A percentile compares a stretch with the other conserved stretches of the same genome.
These are phyloP conservation scores for Crithidia fasciculata DNA, from an alignment of 208 protist genomes.

Conservation along the genomic window DNA sequence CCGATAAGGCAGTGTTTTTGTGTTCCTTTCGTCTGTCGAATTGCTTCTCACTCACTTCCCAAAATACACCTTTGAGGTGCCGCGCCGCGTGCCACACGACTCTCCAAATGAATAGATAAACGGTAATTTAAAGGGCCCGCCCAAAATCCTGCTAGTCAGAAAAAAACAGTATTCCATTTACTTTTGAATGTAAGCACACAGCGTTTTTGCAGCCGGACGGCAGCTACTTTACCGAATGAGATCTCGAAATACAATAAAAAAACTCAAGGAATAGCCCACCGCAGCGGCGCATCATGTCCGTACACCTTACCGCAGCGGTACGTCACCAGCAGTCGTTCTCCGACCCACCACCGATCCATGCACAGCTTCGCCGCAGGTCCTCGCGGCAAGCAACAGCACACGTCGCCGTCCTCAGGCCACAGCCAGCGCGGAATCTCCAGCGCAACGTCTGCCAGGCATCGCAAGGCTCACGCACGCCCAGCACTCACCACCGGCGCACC, in stretches of 20 bases:
- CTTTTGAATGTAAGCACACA: too few species aligned
- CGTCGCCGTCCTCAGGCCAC: slow-evolving; percentile 15
- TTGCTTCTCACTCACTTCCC: too few species aligned
- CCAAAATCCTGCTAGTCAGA: too few species aligned
- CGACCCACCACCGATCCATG: slow-evolving; percentile 43
- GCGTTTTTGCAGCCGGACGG: too few species aligned
- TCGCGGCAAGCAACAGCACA: slow-evolving; percentile 31
- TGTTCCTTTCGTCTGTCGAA: too few species aligned
- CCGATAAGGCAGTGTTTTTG: too few species aligned
- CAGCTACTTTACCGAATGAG: too few species aligned
- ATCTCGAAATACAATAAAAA: background rate
- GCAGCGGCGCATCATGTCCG: slow-evolving; percentile 38
- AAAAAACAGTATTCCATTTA: too few species aligned
- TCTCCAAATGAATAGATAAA: too few species aligned
- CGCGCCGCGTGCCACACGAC: too few species aligned
- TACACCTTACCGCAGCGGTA: slow-evolving; percentile 44
- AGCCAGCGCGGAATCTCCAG: slow-evolving; percentile 44
- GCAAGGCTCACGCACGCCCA: slow-evolving; percentile 9
- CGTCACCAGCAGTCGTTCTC: slow-evolving; percentile 46
- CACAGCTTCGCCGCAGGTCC: slow-evolving; percentile 30
- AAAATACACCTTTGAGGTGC: too few species aligned
- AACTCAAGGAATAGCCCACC: slow-evolving; percentile 8
- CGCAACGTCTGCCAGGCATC: slow-evolving; percentile 47
- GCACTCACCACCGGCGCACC: background rate
- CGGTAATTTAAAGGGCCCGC: too few species aligned